Conservation (phyloP, 176 grass and related monocot genomes). For the Secale cereale region DNA sequence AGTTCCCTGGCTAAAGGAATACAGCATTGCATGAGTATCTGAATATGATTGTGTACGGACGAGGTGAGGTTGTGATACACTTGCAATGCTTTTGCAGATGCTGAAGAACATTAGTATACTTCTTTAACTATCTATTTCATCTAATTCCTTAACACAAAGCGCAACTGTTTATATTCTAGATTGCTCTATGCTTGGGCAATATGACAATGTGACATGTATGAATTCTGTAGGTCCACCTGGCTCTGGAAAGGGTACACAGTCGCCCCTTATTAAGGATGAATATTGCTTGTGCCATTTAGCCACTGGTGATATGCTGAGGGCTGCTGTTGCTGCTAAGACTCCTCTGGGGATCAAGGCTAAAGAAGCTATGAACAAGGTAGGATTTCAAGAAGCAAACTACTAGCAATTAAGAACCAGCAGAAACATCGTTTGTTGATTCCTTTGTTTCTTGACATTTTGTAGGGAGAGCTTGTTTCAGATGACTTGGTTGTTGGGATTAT, state of each 20-base stretch:
- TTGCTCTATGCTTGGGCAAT: not conserved
- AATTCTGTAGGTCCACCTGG: slow-evolving; percentile 77
- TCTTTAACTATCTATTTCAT: not conserved
- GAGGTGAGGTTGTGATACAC: not conserved
- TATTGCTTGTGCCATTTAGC: slow-evolving; percentile 96
- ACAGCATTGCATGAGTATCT: not conserved
- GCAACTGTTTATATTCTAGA: not conserved
- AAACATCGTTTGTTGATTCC: slow-evolving; percentile 2
- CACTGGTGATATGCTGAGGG: slow-evolving; percentile 97
- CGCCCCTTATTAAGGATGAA: slow-evolving; percentile 90
- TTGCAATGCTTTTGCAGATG: not conserved
- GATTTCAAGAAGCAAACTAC: slow-evolving; percentile 4
- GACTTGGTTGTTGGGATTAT: slow-evolving; percentile 96
- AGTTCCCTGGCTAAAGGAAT: not conserved
- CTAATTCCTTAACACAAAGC: not conserved
- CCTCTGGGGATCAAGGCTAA: slow-evolving; percentile 93
- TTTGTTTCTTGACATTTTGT: slow-evolving; percentile 23
- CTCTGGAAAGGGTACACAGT: slow-evolving; percentile 94
- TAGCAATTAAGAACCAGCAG: not conserved
- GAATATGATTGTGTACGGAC: not conserved
- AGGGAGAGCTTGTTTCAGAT: slow-evolving; percentile 97
- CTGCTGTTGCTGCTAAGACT: slow-evolving; percentile 89
- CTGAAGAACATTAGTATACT: not conserved
- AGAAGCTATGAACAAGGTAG: slow-evolving; percentile 88
- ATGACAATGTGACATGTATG: not conserved